Evolutionary conservation across 2,329 filamentous ascomycete species (phyloP).

Genomic region (Nemania bipapillata): DNA sequence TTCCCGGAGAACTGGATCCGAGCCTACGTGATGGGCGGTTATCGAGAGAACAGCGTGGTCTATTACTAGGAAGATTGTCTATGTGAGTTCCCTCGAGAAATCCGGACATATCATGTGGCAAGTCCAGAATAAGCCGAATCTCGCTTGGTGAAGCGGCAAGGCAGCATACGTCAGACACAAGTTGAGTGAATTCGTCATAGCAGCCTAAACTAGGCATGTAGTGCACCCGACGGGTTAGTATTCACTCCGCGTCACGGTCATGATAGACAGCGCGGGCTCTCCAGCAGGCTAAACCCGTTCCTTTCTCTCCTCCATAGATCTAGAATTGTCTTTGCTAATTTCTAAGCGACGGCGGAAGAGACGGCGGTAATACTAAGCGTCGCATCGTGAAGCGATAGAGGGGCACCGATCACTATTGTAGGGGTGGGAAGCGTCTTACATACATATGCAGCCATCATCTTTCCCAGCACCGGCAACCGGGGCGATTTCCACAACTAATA

Average conservation of each 20-base stretch:
- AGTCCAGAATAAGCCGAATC: not conserved
- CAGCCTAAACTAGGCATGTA: not conserved
- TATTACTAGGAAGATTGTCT: not conserved
- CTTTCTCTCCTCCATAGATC: not conserved
- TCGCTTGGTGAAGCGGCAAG: conserved; percentile 6
- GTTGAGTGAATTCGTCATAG: not conserved
- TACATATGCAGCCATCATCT: conserved; percentile 28
- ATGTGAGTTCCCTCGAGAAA: conserved; percentile 13
- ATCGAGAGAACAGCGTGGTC: not conserved
- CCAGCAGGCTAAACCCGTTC: not conserved
- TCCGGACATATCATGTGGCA: conserved; percentile 7
- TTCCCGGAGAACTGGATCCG: conserved; percentile 20
- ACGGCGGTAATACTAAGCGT: not conserved
- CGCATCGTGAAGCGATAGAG: conserved; percentile 8
- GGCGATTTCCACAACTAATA: not conserved
- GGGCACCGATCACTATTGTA: not conserved
- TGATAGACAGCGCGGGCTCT: not conserved
- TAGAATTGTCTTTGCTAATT: conserved; percentile 8
- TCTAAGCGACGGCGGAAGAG: conserved; percentile 6
- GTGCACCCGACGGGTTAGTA: not conserved
- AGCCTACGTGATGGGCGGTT: conserved; percentile 2
- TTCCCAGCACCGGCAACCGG: conserved; percentile 9
- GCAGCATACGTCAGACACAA: conserved; percentile 18
- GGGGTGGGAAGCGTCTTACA: conserved; percentile 37
- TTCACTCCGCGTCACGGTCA: not conserved